Conservation (phyloP, 257 asterid genomes). For the Jacaranda copaia region DNA sequence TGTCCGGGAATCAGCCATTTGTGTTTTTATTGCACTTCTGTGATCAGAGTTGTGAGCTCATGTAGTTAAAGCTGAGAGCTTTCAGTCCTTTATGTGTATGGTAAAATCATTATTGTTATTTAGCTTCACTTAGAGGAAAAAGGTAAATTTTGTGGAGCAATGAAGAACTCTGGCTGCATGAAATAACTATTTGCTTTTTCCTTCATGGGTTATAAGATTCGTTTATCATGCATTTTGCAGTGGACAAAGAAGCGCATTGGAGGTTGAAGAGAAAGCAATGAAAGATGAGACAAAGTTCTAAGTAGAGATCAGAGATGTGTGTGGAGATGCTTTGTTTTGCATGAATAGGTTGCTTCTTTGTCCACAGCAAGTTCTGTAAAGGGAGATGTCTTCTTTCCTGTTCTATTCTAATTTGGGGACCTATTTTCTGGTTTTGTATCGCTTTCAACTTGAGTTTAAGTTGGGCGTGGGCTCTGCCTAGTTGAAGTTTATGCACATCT, state of each 20-base stretch:
- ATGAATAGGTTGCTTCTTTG: background rate
- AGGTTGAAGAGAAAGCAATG: constrained; percentile 68
- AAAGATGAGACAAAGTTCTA: constrained; percentile 69
- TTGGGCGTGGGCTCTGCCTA: background rate
- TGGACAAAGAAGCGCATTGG: constrained; percentile 45
- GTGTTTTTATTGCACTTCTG: background rate
- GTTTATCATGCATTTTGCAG: constrained; percentile 27
- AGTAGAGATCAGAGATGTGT: constrained; percentile 32
- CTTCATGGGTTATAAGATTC: background rate
- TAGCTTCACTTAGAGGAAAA: background rate
- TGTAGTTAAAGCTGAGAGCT: background rate
- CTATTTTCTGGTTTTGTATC: background rate
- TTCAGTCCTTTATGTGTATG: background rate
- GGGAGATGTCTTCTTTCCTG: background rate
- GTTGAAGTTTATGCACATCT: background rate
- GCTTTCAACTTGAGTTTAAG: background rate
- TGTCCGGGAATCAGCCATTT: background rate
- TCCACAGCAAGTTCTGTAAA: background rate
- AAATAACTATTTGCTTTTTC: background rate
- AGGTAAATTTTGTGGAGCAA: background rate
- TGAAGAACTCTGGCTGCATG: background rate
- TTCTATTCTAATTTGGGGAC: background rate
- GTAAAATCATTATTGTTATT: background rate
- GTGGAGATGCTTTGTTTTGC: background rate
- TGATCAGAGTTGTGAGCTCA: no score